Percentiles rank a stretch among this genome's conserved stretches.
These are phyloP conservation scores for Komagataella ulmi DNA, from an alignment of 805 yeast genomes.

Conservation along the genomic window DNA sequence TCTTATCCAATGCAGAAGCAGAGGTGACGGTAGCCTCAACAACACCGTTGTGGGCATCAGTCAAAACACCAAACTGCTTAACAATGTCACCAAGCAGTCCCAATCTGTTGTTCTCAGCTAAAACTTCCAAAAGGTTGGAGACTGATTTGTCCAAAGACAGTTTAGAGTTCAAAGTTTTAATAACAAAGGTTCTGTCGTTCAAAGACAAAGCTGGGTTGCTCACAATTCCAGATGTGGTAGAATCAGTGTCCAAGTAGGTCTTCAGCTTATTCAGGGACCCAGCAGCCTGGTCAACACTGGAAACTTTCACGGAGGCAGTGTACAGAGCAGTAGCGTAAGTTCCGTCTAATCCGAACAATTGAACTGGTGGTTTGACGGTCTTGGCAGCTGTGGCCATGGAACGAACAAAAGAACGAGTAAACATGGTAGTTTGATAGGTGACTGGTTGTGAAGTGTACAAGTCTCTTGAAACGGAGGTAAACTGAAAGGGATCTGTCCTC, in stretches of 20 bases:
- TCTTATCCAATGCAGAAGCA: slow-evolving; percentile 72
- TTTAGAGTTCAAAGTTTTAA: slow-evolving; percentile 37
- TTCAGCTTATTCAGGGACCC: slow-evolving; percentile 49
- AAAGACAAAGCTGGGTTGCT: slow-evolving; percentile 74
- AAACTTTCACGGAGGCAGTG: slow-evolving; percentile 78
- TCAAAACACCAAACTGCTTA: slow-evolving; percentile 60
- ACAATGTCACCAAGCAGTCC: slow-evolving; percentile 50
- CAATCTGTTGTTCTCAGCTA: slow-evolving; percentile 93
- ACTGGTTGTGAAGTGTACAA: not conserved
- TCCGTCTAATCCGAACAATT: slow-evolving; percentile 90
- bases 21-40: slow-evolving; percentile 91
- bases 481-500: not conserved
- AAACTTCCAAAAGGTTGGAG: slow-evolving; percentile 66
- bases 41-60: slow-evolving; percentile 83
- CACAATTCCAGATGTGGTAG: slow-evolving; percentile 48
- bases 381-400: slow-evolving; percentile 57
- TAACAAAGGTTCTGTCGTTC: slow-evolving; percentile 62
- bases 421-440: slow-evolving; percentile 22
- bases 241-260: slow-evolving; percentile 44
- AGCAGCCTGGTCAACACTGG: slow-evolving; percentile 56
- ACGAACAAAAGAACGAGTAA: slow-evolving; percentile 56
- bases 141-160: slow-evolving; percentile 53
- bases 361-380: slow-evolving; percentile 70
- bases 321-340: slow-evolving; percentile 93
- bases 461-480: not conserved